Evolutionary conservation across 2,329 filamentous ascomycete species (phyloP), one percentile per base, ranked within the genome.

Genomic region (Beauveria varroae): DNA sequence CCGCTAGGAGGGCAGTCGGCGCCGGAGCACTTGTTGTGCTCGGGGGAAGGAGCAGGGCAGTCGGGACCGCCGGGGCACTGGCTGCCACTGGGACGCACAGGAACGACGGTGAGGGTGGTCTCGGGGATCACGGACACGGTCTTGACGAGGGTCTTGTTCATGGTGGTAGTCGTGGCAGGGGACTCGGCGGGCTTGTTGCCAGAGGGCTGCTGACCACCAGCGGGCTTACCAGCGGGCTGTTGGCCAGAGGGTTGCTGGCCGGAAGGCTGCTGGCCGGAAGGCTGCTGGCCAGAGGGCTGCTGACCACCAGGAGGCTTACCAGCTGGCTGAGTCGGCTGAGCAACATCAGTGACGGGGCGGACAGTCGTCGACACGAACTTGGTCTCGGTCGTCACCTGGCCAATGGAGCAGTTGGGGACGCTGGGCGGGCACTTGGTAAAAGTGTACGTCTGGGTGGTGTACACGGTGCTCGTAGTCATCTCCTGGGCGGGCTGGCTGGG

Each of bases 341-440:
- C 7, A 43, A 43, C 40, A 28, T 28, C 20, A 14, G 43, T 22
- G 28, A 28, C 58, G 51, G 58, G 58, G 58, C 50, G 50, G 26
- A 41, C 43, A 22, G 50, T 60, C 41, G 58, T 55, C 30, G 54
- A 55, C 24, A 43, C 14, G 26, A 51, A 28, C 28, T 49, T 41
- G 30, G 28, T 18, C 50, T 55, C 60, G 22, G 60, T 62, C 50
- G 63, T 65, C 12, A 65, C 63, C 12, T 61, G 60, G 24, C 64
- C 60, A 43, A 62, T 54, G 37, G 64, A 62, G 62, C 64, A 66
- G 60, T 63, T 43, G 30, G 62, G 62, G 40, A 63, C 56, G 16
- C 30, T 49, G 8, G 64, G 63, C 24, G 63, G 57, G 53, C 64
- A 66, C 16, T 55, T 63, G 20, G 62, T 66, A 26, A 66, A 54